Percentiles rank a stretch among this genome's conserved stretches.
Conservation (phyloP, 1,284 basidiomycete genomes). For the Leccinum angustisporum region DNA sequence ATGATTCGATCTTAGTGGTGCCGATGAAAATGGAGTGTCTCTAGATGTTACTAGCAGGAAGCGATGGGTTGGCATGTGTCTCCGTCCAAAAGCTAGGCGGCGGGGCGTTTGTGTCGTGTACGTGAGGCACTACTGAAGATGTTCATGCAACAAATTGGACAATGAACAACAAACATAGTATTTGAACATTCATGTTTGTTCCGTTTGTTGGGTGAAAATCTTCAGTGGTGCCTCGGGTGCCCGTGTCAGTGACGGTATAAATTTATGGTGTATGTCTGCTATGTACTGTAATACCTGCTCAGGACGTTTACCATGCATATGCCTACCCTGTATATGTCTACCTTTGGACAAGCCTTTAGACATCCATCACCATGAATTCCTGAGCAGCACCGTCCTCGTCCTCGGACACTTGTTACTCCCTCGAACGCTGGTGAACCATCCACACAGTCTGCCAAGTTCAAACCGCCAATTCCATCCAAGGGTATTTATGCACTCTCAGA, state of each 20-base stretch:
- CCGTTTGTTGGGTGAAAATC: neutral
- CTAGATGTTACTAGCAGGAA: neutral
- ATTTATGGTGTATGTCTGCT: no score
- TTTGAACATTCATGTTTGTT: neutral
- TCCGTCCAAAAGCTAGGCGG: neutral
- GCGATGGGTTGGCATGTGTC: no score
- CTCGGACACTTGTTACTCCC: neutral
- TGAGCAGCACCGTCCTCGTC: neutral
- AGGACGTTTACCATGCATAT: no score
- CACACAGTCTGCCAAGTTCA: neutral
- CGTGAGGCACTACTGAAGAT: neutral
- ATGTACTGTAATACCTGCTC: no score
- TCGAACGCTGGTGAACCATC: neutral
- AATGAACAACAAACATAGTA: neutral
- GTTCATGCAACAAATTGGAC: neutral
- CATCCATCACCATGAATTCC: neutral
- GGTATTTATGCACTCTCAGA: no score
- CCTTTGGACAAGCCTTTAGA: neutral
- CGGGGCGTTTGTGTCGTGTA: neutral
- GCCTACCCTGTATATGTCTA: neutral
- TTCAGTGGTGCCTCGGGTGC: neutral
- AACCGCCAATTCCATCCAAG: neutral
- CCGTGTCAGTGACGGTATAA: no score
- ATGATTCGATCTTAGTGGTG: neutral
- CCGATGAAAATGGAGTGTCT: neutral